Base-by-base conservation (phyloP, 2,329 filamentous ascomycete species). In the Albophoma yamanashiensis region DNA sequence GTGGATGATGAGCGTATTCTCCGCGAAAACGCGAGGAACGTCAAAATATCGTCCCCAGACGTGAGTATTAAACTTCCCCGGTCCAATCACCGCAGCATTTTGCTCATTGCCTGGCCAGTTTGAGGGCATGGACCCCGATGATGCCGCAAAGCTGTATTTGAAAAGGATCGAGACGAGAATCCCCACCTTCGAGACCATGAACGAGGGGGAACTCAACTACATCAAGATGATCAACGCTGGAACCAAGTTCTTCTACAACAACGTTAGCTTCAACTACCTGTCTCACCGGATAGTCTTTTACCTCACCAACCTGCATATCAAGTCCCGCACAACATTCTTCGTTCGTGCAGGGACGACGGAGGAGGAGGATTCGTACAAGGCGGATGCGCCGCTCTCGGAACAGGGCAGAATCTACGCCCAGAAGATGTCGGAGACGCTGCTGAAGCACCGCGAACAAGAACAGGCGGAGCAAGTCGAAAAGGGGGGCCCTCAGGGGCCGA, bases 161-260 rank as follows among this genome's bases (percentile, higher is more conserved):
- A 84, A 87, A 63, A 87, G 94, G 57, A 97, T 99, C 70, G 87
- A 91, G 64, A 88, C 90, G 67, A 91, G 94, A 66, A 99, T 99
- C 62, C 94, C 94, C 25, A 88, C 93, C 61, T 99, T 96, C 67
- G 92, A 99, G 76, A 96, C 91, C 1, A 97, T 99, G 92, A 84
- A 92, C 68, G 94, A 99, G 73, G 82, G 83, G 38, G 92, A 97
- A 65, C 82, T 99, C 64, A 96, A 97, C 72, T 99, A 93, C 76
- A 93, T 99, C 77, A 97, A 96, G 78, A 97, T 99, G 93, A 96
- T 97, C 72, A 99, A 99, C 67, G 94, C 94, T 9, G 94, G 94
- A 53, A 86, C 93, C 70, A 87, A 91, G 66, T 89, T 99, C 70
- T 89, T 93, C 67, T 93, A 97, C 75, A 99, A 99, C 77, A 97